Evolutionary conservation across 306 rosid genomes (phyloP), one percentile per base, ranked within the genome.

Genomic region (Hippophae tibetana): DNA sequence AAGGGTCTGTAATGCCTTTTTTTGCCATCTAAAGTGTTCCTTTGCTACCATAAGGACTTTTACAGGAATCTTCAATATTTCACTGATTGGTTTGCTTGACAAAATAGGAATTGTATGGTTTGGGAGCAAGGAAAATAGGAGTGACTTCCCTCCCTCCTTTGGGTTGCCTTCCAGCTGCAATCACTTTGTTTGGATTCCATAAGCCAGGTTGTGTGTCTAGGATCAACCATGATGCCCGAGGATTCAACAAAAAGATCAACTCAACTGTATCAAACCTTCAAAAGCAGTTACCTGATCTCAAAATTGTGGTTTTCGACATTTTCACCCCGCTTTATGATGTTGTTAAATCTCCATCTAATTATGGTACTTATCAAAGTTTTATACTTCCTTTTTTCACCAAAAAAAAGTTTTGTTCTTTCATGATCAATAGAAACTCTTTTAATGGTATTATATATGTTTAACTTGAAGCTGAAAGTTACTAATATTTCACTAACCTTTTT

Each of bases 151-250:
- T 90, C 5, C 92, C 96, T 38, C 96, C 96, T 43, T 61, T 87
- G 75, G 98, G 98, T 53, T 90, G 98, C 72, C 62, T 90, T 56
- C 96, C 98, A n/a, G 79, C 79, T 56, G 78, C 92, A 70, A 82
- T 82, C 64, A 78, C 94, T 47, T 50, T 82, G 13, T 88, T 83
- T 62, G 95, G 95, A 42, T 61, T 6, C 54, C 75, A 78, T 38
- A 60, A 80, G 52, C 70, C 62, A 11, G 79, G 84, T 7, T 85
- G 95, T 61, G 90, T 85, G 38, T 31, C 76, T 58, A 82, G 85
- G 56, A 7, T 88, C 73, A 92, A 88, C 71, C 56, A 64, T 10
- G 86, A 92, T 69, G 85, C 89, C 5, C 89, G 76, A 64, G 81
- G 59, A 42, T 92, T 92, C 58, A 92, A 92, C 69, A 75, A 78